Base-by-base conservation (phyloP, 352 stramenopile species). In the Phytophthora citrophthora region DNA sequence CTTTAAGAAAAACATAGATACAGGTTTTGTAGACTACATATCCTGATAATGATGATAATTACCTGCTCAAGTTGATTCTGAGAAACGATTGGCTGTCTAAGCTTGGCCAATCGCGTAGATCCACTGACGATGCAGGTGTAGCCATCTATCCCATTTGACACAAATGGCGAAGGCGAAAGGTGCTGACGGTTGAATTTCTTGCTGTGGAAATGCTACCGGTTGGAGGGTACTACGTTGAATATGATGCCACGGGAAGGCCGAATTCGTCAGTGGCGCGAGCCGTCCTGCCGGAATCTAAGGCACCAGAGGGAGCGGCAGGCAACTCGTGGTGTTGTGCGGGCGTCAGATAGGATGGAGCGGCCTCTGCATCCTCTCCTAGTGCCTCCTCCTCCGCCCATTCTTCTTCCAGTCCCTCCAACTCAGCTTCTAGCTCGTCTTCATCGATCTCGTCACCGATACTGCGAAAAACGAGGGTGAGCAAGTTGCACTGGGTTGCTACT, bases 401-500 rank as follows among this genome's bases (percentile, higher is more conserved):
- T 60, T 99, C 96, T 57, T 96, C 94, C 15, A 99, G 71, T 20
- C 94, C 88, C 24, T 96, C 94, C 38, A 99, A 77, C 66, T 99
- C 96, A 0, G 96, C 94, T 72, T 98, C 94, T 26, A 99, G 72
- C 66, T 98, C 95, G 29, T 89, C 93, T 74, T 99, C 96, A 72
- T 98, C 91, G 47, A 99, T 89, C 51, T 98, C 95, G 20, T 97
- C 87, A 4, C 94, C 92, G 20, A 98, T 97, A 18, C 94, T 96
- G 36, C 38, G 20, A 36, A 26, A n/a, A 44, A 31, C 16, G 13
- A 40, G 4, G 29, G 23, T 5, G 31, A 9, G 15, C 4, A 5
- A 27, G 38, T 3, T 45, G 6, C 12, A 34, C 18, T 11, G 6
- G 6, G 16, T 20, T 46, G 26, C 3, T 41, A 32, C 1, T 46